phyloP scores from a whole-genome alignment of 495 filamentous ascomycete species.

The Neurospora sp. region DNA sequence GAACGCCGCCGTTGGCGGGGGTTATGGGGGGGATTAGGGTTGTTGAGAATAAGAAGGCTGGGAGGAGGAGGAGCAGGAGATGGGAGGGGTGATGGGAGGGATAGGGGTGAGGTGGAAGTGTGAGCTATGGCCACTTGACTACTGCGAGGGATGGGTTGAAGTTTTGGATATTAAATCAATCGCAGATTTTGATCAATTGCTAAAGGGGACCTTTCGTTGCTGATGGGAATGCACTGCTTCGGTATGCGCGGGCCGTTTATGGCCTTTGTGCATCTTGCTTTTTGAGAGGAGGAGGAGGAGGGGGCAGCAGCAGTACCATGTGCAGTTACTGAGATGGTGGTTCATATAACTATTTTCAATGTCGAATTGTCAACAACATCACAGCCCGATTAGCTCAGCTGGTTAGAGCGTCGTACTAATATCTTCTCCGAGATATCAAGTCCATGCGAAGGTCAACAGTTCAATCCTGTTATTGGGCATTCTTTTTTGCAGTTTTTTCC shows the following conservation, averaged over 20 bases:
- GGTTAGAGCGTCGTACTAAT: neutral
- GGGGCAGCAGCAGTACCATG: neutral
- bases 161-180: no score
- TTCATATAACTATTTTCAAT: neutral
- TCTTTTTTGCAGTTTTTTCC: neutral
- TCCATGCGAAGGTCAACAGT: neutral
- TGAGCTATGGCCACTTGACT: no score
- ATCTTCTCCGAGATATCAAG: neutral
- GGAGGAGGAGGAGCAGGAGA: no score
- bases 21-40: neutral
- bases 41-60: no score
- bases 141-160: no score
- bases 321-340: no score
- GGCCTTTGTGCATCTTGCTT: neutral
- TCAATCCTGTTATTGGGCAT: neutral
- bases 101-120: no score
- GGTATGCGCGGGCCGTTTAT: neutral
- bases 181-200: no score
- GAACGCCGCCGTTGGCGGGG: conserved; percentile 12
- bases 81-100: no score
- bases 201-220: no score
- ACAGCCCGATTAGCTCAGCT: neutral
- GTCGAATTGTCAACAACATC: neutral
- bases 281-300: fast-evolving
- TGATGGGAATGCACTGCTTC: neutral